Percentiles rank a stretch among this genome's conserved stretches.
Evolutionary conservation across 139 green algal species (phyloP).

Genomic region (Chlamydomonas sphaeroides): DNA sequence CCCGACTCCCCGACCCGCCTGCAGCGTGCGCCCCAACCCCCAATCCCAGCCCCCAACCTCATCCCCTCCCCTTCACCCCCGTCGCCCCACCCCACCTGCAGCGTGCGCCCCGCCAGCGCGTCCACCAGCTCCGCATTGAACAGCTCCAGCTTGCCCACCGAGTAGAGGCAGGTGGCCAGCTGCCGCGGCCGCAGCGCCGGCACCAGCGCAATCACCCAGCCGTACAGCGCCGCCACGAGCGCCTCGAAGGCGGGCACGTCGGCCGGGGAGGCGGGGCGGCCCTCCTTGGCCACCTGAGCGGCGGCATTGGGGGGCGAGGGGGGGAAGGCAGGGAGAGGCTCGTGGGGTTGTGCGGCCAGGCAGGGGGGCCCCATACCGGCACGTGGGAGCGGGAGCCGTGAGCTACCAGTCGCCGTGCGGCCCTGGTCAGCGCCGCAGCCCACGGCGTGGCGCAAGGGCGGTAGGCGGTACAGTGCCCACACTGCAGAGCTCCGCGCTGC

Average conservation of each 20-base stretch:
- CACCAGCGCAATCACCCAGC: slow-evolving; percentile 22
- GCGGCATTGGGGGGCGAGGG: too few relatives aligned
- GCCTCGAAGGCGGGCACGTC: slow-evolving; percentile 15
- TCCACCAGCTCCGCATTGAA: slow-evolving; percentile 46
- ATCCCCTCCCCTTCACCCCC: neutral
- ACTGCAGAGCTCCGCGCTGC: too few relatives aligned
- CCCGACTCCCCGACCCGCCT: neutral
- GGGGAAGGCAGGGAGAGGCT: neutral
- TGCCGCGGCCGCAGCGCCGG: slow-evolving; percentile 24
- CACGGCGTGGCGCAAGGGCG: too few relatives aligned
- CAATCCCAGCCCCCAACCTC: neutral
- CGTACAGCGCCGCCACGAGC: slow-evolving; percentile 41
- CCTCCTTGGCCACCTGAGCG: neutral
- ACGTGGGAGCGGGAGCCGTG: too few relatives aligned
- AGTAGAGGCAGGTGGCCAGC: slow-evolving; percentile 24
- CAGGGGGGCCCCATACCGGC: too few relatives aligned
- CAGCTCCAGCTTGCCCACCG: slow-evolving; percentile 43
- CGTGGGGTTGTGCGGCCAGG: too few relatives aligned
- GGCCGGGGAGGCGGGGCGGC: neutral
- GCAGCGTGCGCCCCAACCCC: too few relatives aligned
- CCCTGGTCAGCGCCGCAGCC: too few relatives aligned
- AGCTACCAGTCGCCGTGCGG: too few relatives aligned
- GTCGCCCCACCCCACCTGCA: neutral
- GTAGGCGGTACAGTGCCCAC: too few relatives aligned
- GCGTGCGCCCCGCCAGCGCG: neutral